Base-by-base conservation (phyloP, 495 filamentous ascomycete species). In the Tuber microsphaerosporum region DNA sequence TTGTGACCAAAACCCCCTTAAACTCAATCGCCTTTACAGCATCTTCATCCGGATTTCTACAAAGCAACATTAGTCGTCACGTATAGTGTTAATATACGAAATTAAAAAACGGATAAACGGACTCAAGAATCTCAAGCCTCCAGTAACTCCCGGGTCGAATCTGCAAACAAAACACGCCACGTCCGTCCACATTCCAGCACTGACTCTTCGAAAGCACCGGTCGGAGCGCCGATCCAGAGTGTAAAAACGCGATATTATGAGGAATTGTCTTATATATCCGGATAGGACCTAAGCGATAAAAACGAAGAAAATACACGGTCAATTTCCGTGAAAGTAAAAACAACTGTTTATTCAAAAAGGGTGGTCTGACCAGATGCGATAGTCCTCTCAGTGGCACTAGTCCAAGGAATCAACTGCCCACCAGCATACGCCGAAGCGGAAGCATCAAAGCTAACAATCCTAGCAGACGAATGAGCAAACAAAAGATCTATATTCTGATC, bases 51-150 rank as follows among this genome's bases (percentile, higher is more conserved):
- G 56, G 46, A 37, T 69, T 70, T 71, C n/a, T 61, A 71, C 5
- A 26, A 3, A 19, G 34, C n/a, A 61, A 65, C 56, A 34, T 82
- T 75, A 31, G 80, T 34, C 39, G 10, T 75, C 76, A 74, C 26
- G 22, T 69, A 75, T 22, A 61, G 19, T 42, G 41, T 80, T 43
- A 77, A 70, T 26, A 41, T 71, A 34, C 44, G 44, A 70, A 37
- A 65, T 46, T 74, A 34, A 26, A 44, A 70, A 70, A 16, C 17
- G 51, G 70, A 34, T 43, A 69, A 71, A 75, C 79, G 45, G 46
- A 82, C 80, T 81, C 81, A 39, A 80, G 75, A 71, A 82, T 82
- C 72, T 82, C 81, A n/a, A 82, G 74, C 42, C 81, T 83, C 81
- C 81, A 82, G 75, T 82, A 82, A 42, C 65, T 82, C 73, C 81